These are phyloP conservation scores for Crepidotus variabilis DNA, from an alignment of 768 basidiomycete species.

Conservation along the genomic window DNA sequence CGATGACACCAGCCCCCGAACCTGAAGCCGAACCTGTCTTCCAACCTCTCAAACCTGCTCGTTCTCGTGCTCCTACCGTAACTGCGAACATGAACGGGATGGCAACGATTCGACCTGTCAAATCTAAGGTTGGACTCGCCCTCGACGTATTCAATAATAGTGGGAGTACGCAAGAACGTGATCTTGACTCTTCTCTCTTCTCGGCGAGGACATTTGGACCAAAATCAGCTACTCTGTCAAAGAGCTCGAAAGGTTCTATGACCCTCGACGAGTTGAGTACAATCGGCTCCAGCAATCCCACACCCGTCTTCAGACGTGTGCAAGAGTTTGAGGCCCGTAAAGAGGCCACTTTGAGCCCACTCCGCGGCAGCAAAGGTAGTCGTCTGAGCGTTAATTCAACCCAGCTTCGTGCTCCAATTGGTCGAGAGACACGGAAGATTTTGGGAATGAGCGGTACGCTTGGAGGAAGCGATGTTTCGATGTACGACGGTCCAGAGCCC, in stretches of 20 bases:
- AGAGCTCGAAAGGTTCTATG: not conserved
- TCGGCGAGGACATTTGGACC: not conserved
- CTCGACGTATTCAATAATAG: not conserved
- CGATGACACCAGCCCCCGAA: conserved; percentile 54
- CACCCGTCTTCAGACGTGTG: conserved; percentile 34
- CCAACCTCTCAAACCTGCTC: conserved; percentile 41
- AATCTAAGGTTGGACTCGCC: not conserved
- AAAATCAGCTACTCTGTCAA: not conserved
- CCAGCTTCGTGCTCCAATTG: conserved; percentile 13
- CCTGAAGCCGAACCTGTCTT: conserved; percentile 56
- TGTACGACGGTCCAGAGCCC: conserved; percentile 37
- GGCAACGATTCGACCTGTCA: not conserved
- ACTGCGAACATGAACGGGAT: not conserved
- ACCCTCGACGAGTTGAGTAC: not conserved
- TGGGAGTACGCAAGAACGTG: not conserved
- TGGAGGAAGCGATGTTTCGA: conserved; percentile 53
- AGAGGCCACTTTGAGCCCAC: conserved; percentile 1
- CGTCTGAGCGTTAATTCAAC: too few relatives aligned
- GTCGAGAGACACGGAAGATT: conserved; percentile 48
- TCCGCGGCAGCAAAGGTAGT: not conserved
- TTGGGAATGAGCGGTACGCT: conserved; percentile 67
- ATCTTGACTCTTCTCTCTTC: not conserved
- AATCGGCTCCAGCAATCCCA: conserved; percentile 16
- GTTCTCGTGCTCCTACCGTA: conserved; percentile 9
- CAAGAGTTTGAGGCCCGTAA: conserved; percentile 5